Percentiles rank a stretch among this genome's conserved stretches.
These are phyloP conservation scores for Chlorencoelia australis DNA, from an alignment of 2,329 filamentous ascomycete species.

Conservation along the genomic window DNA sequence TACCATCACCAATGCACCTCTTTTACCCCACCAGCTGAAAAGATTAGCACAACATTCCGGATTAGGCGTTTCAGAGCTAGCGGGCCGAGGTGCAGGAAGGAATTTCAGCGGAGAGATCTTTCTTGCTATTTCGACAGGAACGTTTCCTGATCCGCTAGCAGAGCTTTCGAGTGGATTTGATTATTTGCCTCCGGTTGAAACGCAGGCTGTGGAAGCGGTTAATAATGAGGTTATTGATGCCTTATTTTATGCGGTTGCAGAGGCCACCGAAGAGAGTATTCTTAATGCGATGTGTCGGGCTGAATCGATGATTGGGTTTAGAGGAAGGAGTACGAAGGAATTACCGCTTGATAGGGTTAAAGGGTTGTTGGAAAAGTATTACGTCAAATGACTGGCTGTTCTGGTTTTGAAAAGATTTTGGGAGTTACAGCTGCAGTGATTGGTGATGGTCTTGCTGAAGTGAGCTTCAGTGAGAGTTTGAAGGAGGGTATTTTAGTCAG, in stretches of 20 bases:
- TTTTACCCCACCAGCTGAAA: constrained; percentile 46
- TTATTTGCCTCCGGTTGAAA: constrained; percentile 24
- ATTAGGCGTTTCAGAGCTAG: constrained; percentile 48
- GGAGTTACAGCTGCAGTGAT: no score
- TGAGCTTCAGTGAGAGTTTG: no score
- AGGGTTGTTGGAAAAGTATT: constrained; percentile 14
- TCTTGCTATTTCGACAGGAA: constrained; percentile 55
- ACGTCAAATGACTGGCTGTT: no score
- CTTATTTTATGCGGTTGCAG: constrained; percentile 50
- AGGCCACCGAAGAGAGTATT: constrained; percentile 56
- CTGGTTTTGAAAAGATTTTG: no score
- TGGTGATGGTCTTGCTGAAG: no score
- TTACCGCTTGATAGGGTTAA: constrained; percentile 33
- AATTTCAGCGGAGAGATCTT: constrained; percentile 59
- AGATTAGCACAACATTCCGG: constrained; percentile 51
- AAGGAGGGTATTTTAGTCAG: no score
- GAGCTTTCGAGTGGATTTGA: constrained; percentile 21
- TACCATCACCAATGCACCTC: constrained; percentile 43
- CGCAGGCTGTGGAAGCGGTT: constrained; percentile 38
- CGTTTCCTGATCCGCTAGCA: constrained; percentile 22
- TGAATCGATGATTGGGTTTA: constrained; percentile 42
- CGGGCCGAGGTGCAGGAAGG: constrained; percentile 42
- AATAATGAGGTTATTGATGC: constrained; percentile 51
- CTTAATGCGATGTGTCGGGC: no score
- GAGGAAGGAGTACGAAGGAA: constrained; percentile 39